Percentiles rank a stretch among this genome's conserved stretches.
phyloP scores from a whole-genome alignment of 768 basidiomycete species.

The Hygrocybe punicea region DNA sequence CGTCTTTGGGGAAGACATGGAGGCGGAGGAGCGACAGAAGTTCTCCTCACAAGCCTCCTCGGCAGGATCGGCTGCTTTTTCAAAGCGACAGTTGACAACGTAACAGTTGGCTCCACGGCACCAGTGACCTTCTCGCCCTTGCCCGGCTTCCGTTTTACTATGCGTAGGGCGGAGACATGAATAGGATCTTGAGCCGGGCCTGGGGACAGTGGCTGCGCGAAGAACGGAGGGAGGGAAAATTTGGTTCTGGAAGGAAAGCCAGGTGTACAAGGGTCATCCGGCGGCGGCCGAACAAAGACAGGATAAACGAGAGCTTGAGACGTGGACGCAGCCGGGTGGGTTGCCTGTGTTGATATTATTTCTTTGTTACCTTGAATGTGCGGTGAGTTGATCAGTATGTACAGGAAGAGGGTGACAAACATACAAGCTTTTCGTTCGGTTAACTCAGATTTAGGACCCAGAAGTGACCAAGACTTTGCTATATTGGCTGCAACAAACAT shows the following conservation, averaged over 20 bases:
- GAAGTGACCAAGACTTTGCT: no score
- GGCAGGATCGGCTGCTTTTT: no score
- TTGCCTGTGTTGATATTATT: not conserved
- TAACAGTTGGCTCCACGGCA: slow-evolving; percentile 14
- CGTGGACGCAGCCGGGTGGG: not conserved
- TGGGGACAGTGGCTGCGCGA: not conserved
- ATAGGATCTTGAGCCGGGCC: slow-evolving; percentile 28
- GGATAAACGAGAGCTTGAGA: not conserved
- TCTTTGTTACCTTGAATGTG: not conserved
- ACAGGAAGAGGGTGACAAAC: no score
- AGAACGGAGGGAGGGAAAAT: not conserved
- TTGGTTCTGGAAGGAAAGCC: not conserved
- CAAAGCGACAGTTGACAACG: not conserved
- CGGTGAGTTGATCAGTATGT: not conserved
- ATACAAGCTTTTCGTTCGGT: no score
- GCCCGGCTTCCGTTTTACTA: slow-evolving; percentile 40
- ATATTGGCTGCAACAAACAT: no score
- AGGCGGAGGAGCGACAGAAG: no score
- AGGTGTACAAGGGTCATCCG: not conserved
- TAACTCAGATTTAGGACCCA: no score
- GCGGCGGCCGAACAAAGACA: not conserved
- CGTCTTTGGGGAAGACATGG: no score
- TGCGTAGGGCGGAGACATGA: slow-evolving; percentile 44
- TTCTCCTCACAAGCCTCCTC: no score
- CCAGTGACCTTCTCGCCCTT: slow-evolving; percentile 4